Base-by-base conservation (phyloP, 805 yeast genomes). In the Ogataea zsoltii region DNA sequence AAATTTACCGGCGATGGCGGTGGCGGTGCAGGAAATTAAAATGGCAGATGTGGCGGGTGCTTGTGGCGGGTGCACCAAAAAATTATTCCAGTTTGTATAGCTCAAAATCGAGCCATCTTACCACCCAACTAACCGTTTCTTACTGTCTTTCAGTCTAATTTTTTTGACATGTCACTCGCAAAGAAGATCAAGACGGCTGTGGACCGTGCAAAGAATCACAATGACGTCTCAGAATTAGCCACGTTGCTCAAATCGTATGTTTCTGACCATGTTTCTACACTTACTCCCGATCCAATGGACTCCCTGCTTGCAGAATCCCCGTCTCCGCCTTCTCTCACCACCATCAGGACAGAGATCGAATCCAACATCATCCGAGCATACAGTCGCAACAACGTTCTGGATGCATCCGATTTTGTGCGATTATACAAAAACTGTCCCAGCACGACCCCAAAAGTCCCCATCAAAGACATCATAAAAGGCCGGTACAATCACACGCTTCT, bases 391-490 rank as follows among this genome's bases (percentile, higher is more conserved):
- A 69, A 76, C 10, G 63, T 63, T 21, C 57, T 76, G 0, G 57
- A 61, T 9, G 55, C 59, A 4, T 51, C 66, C 1, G 83, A 79
- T 54, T 71, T 77, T 44, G 43, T 47, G 34, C 65, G 68, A 29
- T 37, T 74, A 11, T 70, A 45, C 69, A 67, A 25, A 52, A 72
- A 43, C 55, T 42, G 15, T 65, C 63, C 51, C 37, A 57, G 29
- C 53, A 65, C n/a, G 46, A 41, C 38, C 35, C 47, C 26, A 13
- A 49, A 41, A 21, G 48, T 50, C 15, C 47, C 55, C 12, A 65
- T 59, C 23, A 68, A 76, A 41, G 61, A 62, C n/a, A 70, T 75
- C 2, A 66, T 78, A 13, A 73, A 80, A 45, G 76, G 77, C 11
- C 60, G 90, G 42, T 67, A 75, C 49, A 76, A 79, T 0, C 40